Evolutionary conservation across 257 asterid genomes (phyloP).

Genomic region (Craterostigma plantagineum): DNA sequence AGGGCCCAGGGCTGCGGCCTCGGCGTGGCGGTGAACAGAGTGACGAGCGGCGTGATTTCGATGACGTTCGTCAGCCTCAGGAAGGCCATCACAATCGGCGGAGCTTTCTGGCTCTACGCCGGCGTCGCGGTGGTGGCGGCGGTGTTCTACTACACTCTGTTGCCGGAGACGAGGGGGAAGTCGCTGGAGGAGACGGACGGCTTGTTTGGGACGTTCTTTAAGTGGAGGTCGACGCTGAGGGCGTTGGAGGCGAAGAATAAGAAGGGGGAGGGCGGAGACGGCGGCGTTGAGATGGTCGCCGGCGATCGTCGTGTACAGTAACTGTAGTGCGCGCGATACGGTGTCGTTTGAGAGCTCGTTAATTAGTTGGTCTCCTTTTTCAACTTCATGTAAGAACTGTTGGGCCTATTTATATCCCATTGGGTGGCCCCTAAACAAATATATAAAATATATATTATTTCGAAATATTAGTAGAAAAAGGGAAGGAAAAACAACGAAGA

Average conservation of each 20-base stretch:
- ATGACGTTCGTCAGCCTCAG: slow-evolving; percentile 19
- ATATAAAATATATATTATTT: no score
- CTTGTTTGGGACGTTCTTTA: slow-evolving; percentile 16
- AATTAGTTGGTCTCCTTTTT: no score
- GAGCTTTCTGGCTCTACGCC: slow-evolving; percentile 19
- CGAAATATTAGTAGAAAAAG: no score
- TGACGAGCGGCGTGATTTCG: slow-evolving; percentile 12
- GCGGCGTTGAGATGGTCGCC: slow-evolving; percentile 2
- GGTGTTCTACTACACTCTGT: slow-evolving; percentile 13
- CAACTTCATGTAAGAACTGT: no score
- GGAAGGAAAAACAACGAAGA: no score
- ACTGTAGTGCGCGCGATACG: no score
- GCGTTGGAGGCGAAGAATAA: slow-evolving; percentile 8
- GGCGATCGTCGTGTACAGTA: no score
- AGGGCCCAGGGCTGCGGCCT: slow-evolving; percentile 20
- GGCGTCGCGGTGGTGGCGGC: slow-evolving; percentile 11
- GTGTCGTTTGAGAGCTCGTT: no score
- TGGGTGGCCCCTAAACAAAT: no score
- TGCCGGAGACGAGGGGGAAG: slow-evolving; percentile 18
- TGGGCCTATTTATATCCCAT: no score
- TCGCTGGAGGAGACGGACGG: slow-evolving; percentile 21
- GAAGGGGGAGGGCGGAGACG: not conserved
- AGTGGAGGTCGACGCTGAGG: slow-evolving; percentile 13
- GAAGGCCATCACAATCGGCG: slow-evolving; percentile 14
- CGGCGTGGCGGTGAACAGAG: slow-evolving; percentile 15